Evolutionary conservation across 306 rosid genomes (phyloP).

Genomic region (Hippophae rhamnoides): DNA sequence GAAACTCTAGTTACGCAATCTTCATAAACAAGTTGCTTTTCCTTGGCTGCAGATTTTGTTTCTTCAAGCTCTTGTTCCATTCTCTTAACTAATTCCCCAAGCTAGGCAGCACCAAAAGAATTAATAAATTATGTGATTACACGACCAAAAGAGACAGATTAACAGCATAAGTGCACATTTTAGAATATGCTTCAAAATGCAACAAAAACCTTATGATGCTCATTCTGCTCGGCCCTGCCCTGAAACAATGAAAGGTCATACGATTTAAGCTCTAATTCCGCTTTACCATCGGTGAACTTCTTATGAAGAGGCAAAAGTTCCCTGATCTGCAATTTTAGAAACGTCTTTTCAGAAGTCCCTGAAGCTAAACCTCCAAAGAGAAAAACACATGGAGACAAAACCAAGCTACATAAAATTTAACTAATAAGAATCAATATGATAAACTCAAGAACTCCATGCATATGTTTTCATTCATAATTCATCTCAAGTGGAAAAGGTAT

Average conservation of each 20-base stretch:
- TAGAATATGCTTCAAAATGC: conserved; percentile 5
- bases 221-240: conserved; percentile 89
- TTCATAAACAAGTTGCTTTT: conserved; percentile 47
- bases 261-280: conserved; percentile 67
- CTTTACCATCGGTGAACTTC: conserved; percentile 54
- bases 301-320: conserved; percentile 75
- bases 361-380: neutral
- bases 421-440: no score
- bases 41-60: conserved; percentile 54
- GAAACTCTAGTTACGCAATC: conserved; percentile 53
- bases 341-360: neutral
- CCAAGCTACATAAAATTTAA: neutral
- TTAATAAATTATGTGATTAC: neutral
- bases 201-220: conserved; percentile 78
- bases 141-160: neutral
- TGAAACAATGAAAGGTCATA: conserved; percentile 80
- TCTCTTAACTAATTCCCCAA: conserved; percentile 82
- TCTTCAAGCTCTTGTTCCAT: conserved; percentile 79
- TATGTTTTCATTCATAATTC: no score
- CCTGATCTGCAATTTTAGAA: conserved; percentile 46
- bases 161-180: neutral
- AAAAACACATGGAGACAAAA: neutral
- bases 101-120: conserved; percentile 35
- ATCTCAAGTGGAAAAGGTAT: no score
- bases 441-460: no score